Conservation (phyloP, 75 land plant genomes). For the Sequoiadendron giganteum region DNA sequence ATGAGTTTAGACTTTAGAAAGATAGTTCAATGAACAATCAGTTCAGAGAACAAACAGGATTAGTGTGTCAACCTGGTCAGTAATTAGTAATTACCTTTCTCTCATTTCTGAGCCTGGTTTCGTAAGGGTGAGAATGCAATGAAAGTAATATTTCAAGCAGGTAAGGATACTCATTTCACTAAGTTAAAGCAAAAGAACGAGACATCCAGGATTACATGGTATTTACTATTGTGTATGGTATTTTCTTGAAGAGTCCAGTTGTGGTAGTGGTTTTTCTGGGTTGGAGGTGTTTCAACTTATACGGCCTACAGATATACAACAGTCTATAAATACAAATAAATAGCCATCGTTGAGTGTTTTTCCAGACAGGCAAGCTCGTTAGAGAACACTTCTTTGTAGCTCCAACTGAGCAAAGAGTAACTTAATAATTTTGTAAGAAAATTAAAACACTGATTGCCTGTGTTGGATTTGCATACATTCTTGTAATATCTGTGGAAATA, state of each 20-base stretch:
- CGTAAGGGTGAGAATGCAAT: neutral
- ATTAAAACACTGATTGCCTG: neutral
- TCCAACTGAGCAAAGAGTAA: neutral
- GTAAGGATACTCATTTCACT: neutral
- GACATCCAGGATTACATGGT: neutral
- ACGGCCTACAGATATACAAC: neutral
- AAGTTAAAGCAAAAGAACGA: neutral
- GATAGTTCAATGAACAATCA: neutral
- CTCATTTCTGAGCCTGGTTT: neutral
- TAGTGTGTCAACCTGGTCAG: neutral
- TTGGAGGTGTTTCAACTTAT: neutral
- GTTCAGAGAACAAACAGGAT: conserved; percentile 5
- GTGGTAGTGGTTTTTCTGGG: neutral
- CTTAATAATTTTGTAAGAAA: neutral
- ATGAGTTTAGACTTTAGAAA: neutral
- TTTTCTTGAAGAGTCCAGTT: neutral
- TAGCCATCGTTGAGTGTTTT: neutral
- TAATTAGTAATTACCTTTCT: too few species aligned
- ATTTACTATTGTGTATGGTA: neutral
- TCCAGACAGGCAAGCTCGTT: neutral
- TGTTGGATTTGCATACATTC: neutral
- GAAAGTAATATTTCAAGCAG: neutral
- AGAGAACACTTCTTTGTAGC: neutral
- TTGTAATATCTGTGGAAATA: neutral
- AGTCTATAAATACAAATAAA: neutral